A percentile compares a stretch with the other conserved stretches of the same genome.
These are phyloP conservation scores for Leersia perrieri DNA, from an alignment of 176 grass and related monocot species.

Conservation along the genomic window DNA sequence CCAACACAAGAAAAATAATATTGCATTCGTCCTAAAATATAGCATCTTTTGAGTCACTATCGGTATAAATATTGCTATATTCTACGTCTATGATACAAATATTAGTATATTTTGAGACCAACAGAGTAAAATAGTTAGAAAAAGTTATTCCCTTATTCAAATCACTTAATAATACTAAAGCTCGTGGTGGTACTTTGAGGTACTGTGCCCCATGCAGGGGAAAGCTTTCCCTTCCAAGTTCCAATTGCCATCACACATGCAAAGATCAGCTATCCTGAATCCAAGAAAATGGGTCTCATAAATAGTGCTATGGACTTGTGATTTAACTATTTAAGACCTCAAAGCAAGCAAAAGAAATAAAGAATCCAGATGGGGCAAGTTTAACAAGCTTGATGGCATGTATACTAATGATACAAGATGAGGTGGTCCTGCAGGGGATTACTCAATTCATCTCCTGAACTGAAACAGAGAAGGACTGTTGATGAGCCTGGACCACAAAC, in stretches of 20 bases:
- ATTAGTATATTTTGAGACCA: too few relatives aligned
- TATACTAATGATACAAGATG: conserved; percentile 12
- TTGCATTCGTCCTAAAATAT: too few relatives aligned
- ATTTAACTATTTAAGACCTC: neutral
- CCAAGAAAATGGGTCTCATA: conserved; percentile 8
- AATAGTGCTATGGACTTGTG: conserved; percentile 42
- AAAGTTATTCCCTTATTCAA: neutral
- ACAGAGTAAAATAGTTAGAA: neutral
- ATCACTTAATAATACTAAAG: conserved; percentile 9
- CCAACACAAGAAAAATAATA: neutral
- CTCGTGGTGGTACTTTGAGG: neutral
- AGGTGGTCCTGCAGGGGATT: neutral
- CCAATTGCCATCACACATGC: conserved; percentile 25
- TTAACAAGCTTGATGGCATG: conserved; percentile 29
- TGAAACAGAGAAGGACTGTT: conserved; percentile 44
- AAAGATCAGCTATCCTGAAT: conserved; percentile 17
- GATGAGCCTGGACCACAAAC: conserved; percentile 49
- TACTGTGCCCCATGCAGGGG: conserved; percentile 15
- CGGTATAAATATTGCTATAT: too few relatives aligned
- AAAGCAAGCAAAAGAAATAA: conserved; percentile 19
- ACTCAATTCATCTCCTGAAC: neutral
- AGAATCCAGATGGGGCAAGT: conserved; percentile 26
- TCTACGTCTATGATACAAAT: too few relatives aligned
- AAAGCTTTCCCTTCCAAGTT: conserved; percentile 20
- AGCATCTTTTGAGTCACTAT: too few relatives aligned